Percentiles rank a stretch among this genome's conserved stretches.
Conservation (phyloP, 2,329 filamentous ascomycete genomes). For the Penicillium italicum region DNA sequence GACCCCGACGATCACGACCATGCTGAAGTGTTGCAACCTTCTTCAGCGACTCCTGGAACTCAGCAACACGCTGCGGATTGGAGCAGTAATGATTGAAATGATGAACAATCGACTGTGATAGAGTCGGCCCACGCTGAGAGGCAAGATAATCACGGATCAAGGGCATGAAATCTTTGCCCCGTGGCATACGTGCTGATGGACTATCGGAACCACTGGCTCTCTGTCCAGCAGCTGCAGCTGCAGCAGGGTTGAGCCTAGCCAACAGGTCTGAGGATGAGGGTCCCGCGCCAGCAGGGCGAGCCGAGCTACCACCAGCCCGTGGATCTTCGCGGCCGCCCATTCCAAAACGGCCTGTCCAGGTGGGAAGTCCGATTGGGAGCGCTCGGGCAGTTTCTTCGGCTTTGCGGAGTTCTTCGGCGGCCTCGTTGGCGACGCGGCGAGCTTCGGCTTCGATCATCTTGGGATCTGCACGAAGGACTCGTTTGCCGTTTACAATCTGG, state of each 20-base stretch:
- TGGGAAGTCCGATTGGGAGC: constrained; percentile 78
- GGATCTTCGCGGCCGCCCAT: constrained; percentile 61
- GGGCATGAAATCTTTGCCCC: constrained; percentile 61
- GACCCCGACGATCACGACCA: constrained; percentile 47
- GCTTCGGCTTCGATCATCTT: constrained; percentile 79
- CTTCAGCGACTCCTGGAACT: constrained; percentile 79
- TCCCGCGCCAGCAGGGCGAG: constrained; percentile 36
- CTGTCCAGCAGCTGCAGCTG: constrained; percentile 3
- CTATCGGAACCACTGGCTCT: background rate
- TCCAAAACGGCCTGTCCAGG: constrained; percentile 87
- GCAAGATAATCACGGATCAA: constrained; percentile 77
- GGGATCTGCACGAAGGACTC: constrained; percentile 68
- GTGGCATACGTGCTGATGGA: constrained; percentile 33
- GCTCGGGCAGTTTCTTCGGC: constrained; percentile 68
- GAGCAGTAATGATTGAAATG: constrained; percentile 82
- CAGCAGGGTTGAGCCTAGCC: constrained; percentile 35
- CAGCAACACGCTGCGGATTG: constrained; percentile 63
- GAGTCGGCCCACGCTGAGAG: constrained; percentile 71
- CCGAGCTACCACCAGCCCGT: constrained; percentile 33
- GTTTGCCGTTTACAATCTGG: constrained; percentile 75
- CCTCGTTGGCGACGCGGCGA: constrained; percentile 70
- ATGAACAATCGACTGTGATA: constrained; percentile 81
- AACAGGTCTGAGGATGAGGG: constrained; percentile 42
- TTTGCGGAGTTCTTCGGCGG: constrained; percentile 70
- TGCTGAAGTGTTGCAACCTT: constrained; percentile 66